Evolutionary conservation across 345 rosid genomes (phyloP).

Genomic region (Eucalyptus cladocalyx): DNA sequence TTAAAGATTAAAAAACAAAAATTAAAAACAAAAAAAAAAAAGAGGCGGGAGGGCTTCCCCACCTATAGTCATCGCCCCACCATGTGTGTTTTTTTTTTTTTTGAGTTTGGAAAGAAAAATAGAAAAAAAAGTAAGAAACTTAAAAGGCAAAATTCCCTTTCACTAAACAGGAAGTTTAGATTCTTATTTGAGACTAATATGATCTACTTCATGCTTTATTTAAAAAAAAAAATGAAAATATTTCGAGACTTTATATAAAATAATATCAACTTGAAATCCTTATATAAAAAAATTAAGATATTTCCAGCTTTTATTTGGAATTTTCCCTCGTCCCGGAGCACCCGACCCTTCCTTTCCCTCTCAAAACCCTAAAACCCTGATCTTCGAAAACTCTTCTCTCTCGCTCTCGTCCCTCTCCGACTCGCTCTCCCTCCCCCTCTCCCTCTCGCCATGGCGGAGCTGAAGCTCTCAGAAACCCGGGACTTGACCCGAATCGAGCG

Average conservation of each 20-base stretch:
- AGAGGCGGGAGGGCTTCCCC: too few relatives aligned
- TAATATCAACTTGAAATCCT: too few relatives aligned
- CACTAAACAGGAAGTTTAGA: rapidly evolving
- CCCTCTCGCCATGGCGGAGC: constrained; percentile 45
- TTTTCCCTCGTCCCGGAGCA: background rate
- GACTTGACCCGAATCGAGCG: constrained; percentile 93
- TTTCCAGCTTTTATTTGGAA: too few relatives aligned
- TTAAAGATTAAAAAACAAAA: too few relatives aligned
- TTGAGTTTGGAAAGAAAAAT: too few relatives aligned
- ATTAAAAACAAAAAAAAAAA: too few relatives aligned
- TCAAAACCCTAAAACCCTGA: constrained; percentile 11
- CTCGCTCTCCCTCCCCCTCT: background rate
- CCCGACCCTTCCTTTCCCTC: background rate
- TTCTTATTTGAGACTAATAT: too few relatives aligned
- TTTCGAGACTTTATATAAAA: too few relatives aligned
- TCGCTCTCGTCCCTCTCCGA: rapidly evolving
- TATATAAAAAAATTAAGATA: too few relatives aligned
- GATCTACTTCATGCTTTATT: rapidly evolving
- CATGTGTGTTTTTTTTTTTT: too few relatives aligned
- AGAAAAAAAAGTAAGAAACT: too few relatives aligned
- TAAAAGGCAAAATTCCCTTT: too few relatives aligned
- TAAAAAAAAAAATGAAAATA: rapidly evolving
- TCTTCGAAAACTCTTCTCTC: background rate
- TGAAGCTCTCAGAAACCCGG: constrained; percentile 61
- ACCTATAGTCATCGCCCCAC: rapidly evolving